Base-by-base conservation (phyloP, 768 basidiomycete species). In the Phaeotremella skinneri region DNA sequence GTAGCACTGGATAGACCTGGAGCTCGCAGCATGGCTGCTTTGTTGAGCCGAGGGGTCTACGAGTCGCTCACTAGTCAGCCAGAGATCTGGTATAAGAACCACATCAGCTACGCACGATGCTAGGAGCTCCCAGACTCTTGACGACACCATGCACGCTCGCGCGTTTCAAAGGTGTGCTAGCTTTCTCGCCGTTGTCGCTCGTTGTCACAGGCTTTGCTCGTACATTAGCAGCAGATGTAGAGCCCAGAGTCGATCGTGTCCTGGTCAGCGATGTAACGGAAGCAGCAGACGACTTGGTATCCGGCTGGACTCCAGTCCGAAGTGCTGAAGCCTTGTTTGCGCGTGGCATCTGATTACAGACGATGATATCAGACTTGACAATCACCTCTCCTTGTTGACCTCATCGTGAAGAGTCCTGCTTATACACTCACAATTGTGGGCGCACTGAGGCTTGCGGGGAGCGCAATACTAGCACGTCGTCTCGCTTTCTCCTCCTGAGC, bases 21-120 rank as follows among this genome's bases (percentile, higher is more conserved):
- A 0, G 68, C 49, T 16, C 68, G 62, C 9, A 69, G 59, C 20
- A 64, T 21, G 4, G 68, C 56, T 20, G 68, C 31, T 23, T 54
- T 57, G 56, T 69, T 69, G 2, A 62, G 26, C 26, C 68, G 51
- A 2, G 68, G 68, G 31, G 55, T 45, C 68, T 69, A 39, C 2
- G n/a, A n/a, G 32, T 3, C 45, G 9, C 7, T 37, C 7, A 37
- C 17, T 3, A 34, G 41, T 26, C 25, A 31, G 27, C 9, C n/a
- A 1, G 16, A 17, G 9, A 45, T 49, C 31, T 47, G 41, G n/a
- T 42, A 31, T 29, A 5, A 31, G 17, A 29, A 47, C 17, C 27
- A 7, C 41, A 9, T 42, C 16, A 2, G 0, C 4, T 11, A 63
- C 68, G 37, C 34, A 70, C 68, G 13, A 67, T 70, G 39, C 58